These are phyloP conservation scores for Agroathelia rolfsii DNA, from an alignment of 1,284 basidiomycete species.

Conservation along the genomic window DNA sequence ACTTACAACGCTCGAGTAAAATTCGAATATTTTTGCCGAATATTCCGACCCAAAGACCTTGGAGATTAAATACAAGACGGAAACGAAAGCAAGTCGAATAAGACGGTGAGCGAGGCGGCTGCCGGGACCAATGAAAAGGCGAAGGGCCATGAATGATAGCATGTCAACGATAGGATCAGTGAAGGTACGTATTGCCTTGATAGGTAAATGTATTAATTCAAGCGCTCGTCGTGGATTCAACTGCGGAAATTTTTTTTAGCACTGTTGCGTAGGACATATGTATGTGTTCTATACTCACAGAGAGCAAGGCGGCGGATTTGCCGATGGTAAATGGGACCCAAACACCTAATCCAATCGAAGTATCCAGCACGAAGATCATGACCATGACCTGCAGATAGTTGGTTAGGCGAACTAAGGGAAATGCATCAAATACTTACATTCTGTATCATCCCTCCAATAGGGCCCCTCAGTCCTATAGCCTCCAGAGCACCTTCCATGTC, in stretches of 20 bases:
- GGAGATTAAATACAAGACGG: slow-evolving; percentile 20
- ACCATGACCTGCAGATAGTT: slow-evolving; percentile 48
- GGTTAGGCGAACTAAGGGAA: no score
- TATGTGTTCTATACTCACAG: slow-evolving; percentile 37
- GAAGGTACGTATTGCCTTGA: slow-evolving; percentile 66
- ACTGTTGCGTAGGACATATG: slow-evolving; percentile 6
- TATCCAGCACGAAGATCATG: slow-evolving; percentile 78
- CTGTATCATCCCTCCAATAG: slow-evolving; percentile 74
- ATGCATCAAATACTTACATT: slow-evolving; percentile 64
- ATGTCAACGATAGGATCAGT: slow-evolving; percentile 85
- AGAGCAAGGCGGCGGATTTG: slow-evolving; percentile 68
- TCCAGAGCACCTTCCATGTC: slow-evolving; percentile 87
- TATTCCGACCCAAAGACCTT: slow-evolving; percentile 23
- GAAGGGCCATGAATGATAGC: slow-evolving; percentile 42
- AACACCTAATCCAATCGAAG: slow-evolving; percentile 71
- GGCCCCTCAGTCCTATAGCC: slow-evolving; percentile 85
- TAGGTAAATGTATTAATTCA: slow-evolving; percentile 66
- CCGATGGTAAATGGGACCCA: slow-evolving; percentile 82
- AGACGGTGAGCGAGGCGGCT: slow-evolving; percentile 21
- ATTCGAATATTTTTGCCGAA: no score
- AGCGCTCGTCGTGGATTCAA: slow-evolving; percentile 62
- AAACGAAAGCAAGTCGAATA: slow-evolving; percentile 16
- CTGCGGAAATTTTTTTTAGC: slow-evolving; percentile 29
- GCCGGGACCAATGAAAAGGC: slow-evolving; percentile 37
- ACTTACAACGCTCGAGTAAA: no score